These are phyloP conservation scores for Mycena kentingensis DNA, from an alignment of 768 basidiomycete genomes.

Conservation along the genomic window DNA sequence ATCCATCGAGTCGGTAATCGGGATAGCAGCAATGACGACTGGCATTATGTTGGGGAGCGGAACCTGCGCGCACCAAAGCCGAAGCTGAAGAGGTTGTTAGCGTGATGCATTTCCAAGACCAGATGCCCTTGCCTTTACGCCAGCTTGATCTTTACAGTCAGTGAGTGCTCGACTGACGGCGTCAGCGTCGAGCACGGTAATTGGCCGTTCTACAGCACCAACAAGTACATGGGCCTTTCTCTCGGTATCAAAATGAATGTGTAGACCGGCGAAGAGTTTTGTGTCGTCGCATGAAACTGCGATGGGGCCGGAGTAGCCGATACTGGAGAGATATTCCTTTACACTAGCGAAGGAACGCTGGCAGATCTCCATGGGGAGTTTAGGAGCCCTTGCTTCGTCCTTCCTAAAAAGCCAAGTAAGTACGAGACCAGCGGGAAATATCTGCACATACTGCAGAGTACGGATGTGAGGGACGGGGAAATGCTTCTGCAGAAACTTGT, in stretches of 20 bases:
- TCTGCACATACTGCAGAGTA: slow-evolving; percentile 20
- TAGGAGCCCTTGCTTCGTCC: slow-evolving; percentile 20
- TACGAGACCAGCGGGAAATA: not conserved
- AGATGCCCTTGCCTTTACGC: slow-evolving; percentile 24
- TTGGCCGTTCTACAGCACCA: slow-evolving; percentile 29
- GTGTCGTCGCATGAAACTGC: slow-evolving; percentile 40
- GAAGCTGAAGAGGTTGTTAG: slow-evolving; percentile 21
- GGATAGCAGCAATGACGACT: slow-evolving; percentile 32
- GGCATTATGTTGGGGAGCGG: slow-evolving; percentile 34
- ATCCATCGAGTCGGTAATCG: slow-evolving; percentile 25
- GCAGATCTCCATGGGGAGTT: slow-evolving; percentile 27
- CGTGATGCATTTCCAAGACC: not conserved
- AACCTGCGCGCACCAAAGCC: slow-evolving; percentile 34
- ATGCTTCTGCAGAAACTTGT: slow-evolving; percentile 25
- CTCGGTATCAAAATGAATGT: slow-evolving; percentile 27
- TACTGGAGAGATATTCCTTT: slow-evolving; percentile 14
- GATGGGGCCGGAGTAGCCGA: slow-evolving; percentile 29
- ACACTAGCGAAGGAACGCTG: slow-evolving; percentile 25
- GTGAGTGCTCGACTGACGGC: slow-evolving; percentile 16
- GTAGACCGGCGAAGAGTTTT: slow-evolving; percentile 30
- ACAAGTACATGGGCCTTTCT: slow-evolving; percentile 26
- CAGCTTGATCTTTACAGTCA: slow-evolving; percentile 15
- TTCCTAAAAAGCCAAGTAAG: not conserved
- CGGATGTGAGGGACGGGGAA: slow-evolving; percentile 21
- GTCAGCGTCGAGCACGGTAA: slow-evolving; percentile 29